Base-by-base conservation (phyloP, 768 basidiomycete genomes). In the Coprinopsis marcescibilis region DNA sequence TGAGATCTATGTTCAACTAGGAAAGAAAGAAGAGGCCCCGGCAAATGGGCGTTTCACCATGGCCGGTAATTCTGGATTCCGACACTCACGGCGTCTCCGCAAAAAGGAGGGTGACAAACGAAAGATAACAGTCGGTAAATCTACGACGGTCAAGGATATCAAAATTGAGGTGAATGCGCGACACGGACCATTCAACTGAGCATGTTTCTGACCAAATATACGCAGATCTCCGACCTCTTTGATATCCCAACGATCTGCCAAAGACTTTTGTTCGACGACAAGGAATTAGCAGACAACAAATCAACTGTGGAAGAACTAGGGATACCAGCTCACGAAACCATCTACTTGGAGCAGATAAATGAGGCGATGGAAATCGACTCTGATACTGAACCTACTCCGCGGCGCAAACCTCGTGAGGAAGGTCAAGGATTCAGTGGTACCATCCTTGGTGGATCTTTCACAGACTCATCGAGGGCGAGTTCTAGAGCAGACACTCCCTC, bases 211-310 rank as follows among this genome's bases (percentile, higher is more conserved):
- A 48, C 39, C 15, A 35, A n/a, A 43, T 21, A 21, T 17, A 45
- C 26, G 15, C 54, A 89, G 88, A 57, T 89, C 34, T 78, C 83
- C 37, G 73, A 77, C 23, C 70, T 74, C 35, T 65, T 83, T 43
- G 69, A 69, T 30, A 81, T 90, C 47, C 83, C 89, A 27, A 83
- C 83, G 8, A 86, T 90, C 46, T 83, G 76, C 50, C 89, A 91
- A 58, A 75, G 81, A 40, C 63, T 92, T 20, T 85, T 78, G 57
- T 73, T 80, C 57, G 67, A 72, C 30, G 77, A 72, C 1, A 62
- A 65, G 29, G 89, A 89, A 63, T 71, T 92, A 1, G 66, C 75
- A 2, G 82, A 87, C 60, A 87, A 78, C 56, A 48, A 69, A 20
- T 75, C 67, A 4, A 78, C 80, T 0, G 66, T 85, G 24, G 78